Evolutionary conservation across 139 green algal genomes (phyloP).

Genomic region (Closterium sp.): DNA sequence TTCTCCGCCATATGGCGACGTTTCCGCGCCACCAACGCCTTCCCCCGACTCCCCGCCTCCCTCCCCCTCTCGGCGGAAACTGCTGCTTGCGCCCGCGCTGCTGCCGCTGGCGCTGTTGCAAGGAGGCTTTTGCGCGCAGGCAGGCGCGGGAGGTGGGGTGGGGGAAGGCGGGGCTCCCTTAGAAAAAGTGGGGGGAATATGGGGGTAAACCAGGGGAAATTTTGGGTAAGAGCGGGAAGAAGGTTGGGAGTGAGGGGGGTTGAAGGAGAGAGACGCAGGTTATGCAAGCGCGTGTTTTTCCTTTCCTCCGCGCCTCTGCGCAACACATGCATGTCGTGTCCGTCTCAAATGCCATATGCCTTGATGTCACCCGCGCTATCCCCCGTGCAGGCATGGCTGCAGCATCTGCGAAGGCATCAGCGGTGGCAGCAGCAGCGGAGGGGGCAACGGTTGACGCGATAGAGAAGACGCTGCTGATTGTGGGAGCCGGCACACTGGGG

Average conservation of each 20-base stretch:
- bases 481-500: constrained; percentile 79
- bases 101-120: background rate
- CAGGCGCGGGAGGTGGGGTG: background rate
- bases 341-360: background rate
- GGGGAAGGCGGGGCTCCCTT: too few species aligned
- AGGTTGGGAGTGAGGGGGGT: background rate
- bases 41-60: background rate
- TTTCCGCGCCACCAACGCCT: too few species aligned
- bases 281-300: background rate
- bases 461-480: constrained; percentile 35
- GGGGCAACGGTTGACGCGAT: background rate
- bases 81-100: background rate
- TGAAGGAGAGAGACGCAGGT: background rate
- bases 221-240: background rate
- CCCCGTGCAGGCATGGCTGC: background rate
- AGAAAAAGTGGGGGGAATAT: too few species aligned
- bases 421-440: background rate
- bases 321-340: background rate
- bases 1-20: too few species aligned
- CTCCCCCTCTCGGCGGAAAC: background rate
- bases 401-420: background rate
- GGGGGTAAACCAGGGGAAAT: background rate
- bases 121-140: background rate
- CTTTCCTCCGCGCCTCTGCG: background rate
- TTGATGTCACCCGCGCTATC: background rate